Conservation (phyloP, 768 basidiomycete species). For the Hemileccinum rubropunctum region DNA sequence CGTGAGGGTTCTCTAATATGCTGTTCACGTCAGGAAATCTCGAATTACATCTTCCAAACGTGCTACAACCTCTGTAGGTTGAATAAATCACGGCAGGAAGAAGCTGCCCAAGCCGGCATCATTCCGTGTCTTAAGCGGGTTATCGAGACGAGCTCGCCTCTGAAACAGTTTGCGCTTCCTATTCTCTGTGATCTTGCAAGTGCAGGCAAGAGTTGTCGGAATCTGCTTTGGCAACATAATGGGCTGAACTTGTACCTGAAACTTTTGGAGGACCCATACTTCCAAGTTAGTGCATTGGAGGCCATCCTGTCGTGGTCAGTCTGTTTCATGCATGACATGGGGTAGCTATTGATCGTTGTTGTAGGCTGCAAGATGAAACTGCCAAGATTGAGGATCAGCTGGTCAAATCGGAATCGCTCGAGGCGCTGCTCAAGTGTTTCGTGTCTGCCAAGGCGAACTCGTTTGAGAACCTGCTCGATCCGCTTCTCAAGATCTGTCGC, state of each 20-base stretch:
- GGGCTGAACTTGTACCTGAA: conserved; percentile 80
- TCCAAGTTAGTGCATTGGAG: conserved; percentile 90
- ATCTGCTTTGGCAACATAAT: conserved; percentile 89
- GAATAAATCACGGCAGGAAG: conserved; percentile 93
- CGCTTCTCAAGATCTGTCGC: conserved; percentile 88
- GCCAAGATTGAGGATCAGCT: conserved; percentile 90
- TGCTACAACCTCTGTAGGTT: conserved; percentile 95
- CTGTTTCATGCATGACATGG: neutral
- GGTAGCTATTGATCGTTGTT: conserved; percentile 1
- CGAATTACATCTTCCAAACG: conserved; percentile 96
- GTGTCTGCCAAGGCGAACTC: conserved; percentile 82
- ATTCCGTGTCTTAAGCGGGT: conserved; percentile 89
- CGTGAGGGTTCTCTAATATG: neutral
- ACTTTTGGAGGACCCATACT: conserved; percentile 81
- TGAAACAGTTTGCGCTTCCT: conserved; percentile 96
- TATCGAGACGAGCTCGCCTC: conserved; percentile 83
- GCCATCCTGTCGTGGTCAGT: conserved; percentile 84
- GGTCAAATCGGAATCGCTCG: conserved; percentile 59
- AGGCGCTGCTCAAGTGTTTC: conserved; percentile 75
- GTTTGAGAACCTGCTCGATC: conserved; percentile 90
- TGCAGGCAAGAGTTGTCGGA: conserved; percentile 90
- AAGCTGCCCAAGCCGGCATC: conserved; percentile 94
- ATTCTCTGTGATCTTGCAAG: conserved; percentile 95
- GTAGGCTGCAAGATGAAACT: conserved; percentile 93
- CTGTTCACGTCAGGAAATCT: conserved; percentile 69